Percentiles rank a stretch among this genome's conserved stretches.
Conservation (phyloP, 2,329 filamentous ascomycete genomes). For the Trichophyton rubrum region DNA sequence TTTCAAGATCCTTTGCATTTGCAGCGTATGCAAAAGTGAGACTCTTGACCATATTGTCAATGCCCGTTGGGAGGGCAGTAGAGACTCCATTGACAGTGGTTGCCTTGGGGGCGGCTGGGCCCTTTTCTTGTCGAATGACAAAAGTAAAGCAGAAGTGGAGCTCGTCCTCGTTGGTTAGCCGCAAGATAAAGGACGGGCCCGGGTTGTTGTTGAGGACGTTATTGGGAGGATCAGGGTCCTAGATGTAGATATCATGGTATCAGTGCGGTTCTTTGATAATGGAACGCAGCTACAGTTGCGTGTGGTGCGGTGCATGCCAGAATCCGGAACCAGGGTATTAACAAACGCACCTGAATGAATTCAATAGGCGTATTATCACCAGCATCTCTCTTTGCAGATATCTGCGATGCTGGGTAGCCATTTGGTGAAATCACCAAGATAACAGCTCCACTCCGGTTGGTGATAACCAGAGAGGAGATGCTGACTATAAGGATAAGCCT, state of each 20-base stretch:
- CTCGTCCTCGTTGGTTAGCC: constrained; percentile 81
- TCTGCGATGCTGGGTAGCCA: constrained; percentile 69
- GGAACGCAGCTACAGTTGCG: too few species aligned
- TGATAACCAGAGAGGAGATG: constrained; percentile 70
- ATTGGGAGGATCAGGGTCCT: constrained; percentile 61
- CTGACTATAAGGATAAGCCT: constrained; percentile 49
- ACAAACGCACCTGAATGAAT: constrained; percentile 67
- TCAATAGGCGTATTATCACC: constrained; percentile 70
- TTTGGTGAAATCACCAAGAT: constrained; percentile 73
- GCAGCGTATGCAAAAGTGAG: constrained; percentile 88
- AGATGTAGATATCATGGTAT: not conserved
- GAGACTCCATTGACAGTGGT: constrained; percentile 38
- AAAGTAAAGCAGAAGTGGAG: constrained; percentile 90
- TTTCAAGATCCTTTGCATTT: constrained; percentile 76
- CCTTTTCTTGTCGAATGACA: constrained; percentile 50
- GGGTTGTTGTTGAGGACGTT: constrained; percentile 17
- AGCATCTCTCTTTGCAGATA: constrained; percentile 56
- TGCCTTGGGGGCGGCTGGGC: constrained; percentile 39
- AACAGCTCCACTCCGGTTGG: constrained; percentile 63
- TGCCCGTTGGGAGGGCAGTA: constrained; percentile 37
- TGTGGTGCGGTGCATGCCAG: too few species aligned
- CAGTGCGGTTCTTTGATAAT: too few species aligned
- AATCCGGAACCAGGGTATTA: not conserved
- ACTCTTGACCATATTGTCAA: constrained; percentile 71
- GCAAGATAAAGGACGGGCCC: constrained; percentile 64